These are phyloP conservation scores for Peniophora sp. DNA, from an alignment of 1,284 basidiomycete species.

Conservation along the genomic window DNA sequence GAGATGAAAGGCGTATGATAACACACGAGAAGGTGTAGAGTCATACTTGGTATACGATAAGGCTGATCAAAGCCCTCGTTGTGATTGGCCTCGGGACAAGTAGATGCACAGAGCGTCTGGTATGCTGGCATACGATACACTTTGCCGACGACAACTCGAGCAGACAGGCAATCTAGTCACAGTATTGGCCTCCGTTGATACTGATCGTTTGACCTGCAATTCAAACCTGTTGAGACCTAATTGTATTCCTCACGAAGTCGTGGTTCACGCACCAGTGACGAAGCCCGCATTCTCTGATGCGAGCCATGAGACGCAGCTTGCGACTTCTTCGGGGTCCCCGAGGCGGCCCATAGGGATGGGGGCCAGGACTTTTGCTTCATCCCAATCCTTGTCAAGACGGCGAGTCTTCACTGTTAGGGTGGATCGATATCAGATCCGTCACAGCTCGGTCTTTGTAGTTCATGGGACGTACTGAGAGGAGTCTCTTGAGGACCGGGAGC, in stretches of 20 bases:
- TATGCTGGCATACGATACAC: too few relatives aligned
- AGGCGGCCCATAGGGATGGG: neutral
- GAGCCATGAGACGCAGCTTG: conserved; percentile 14
- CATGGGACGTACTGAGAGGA: conserved; percentile 8
- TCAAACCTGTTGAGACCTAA: neutral
- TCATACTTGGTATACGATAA: too few relatives aligned
- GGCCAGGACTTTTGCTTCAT: neutral
- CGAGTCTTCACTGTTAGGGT: too few relatives aligned
- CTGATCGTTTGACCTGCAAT: neutral
- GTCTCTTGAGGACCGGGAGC: conserved; percentile 13
- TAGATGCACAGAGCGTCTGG: too few relatives aligned
- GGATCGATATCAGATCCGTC: neutral
- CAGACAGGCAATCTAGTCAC: neutral
- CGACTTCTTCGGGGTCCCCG: conserved; percentile 12
- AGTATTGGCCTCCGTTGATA: neutral
- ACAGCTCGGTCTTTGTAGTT: neutral
- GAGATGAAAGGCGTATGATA: too few relatives aligned
- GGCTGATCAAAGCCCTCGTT: too few relatives aligned
- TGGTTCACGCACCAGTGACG: conserved; percentile 12
- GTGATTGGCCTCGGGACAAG: too few relatives aligned
- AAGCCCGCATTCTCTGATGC: conserved; percentile 10
- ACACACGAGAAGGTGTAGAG: too few relatives aligned
- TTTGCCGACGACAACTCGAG: too few relatives aligned
- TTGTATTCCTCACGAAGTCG: neutral
- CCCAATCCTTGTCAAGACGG: neutral